A percentile compares a stretch with the other conserved stretches of the same genome.
These are phyloP conservation scores for Cicer bijugum DNA, from an alignment of 306 rosid genomes.

Conservation along the genomic window DNA sequence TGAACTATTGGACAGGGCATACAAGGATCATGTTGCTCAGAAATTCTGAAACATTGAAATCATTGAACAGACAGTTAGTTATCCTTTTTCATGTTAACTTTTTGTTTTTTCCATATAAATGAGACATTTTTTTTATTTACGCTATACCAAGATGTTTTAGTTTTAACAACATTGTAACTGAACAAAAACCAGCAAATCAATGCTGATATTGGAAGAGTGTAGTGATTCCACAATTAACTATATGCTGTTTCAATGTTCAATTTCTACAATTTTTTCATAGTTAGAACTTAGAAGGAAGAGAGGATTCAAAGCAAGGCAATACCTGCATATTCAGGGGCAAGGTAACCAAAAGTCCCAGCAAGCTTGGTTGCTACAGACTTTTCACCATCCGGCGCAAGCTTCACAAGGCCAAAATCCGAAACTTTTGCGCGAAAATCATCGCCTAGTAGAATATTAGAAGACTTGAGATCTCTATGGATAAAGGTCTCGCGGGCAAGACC, in stretches of 20 bases:
- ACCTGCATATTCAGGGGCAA: conserved; percentile 94
- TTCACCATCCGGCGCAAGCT: conserved; percentile 77
- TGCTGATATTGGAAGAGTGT: not conserved
- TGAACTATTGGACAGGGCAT: conserved; percentile 12
- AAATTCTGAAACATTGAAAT: conserved; percentile 16
- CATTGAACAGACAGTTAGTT: not conserved
- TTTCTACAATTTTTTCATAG: conserved; percentile 24
- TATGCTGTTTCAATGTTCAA: conserved; percentile 14
- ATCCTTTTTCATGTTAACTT: conserved; percentile 11
- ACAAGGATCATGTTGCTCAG: conserved; percentile 17
- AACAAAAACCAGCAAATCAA: not conserved
- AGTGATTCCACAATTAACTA: not conserved
- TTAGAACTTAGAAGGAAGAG: conserved; percentile 35
- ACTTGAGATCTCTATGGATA: conserved; percentile 83
- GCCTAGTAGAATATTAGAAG: conserved; percentile 75
- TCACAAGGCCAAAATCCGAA: conserved; percentile 83
- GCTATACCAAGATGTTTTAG: conserved; percentile 1
- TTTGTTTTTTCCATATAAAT: not conserved
- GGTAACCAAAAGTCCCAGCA: conserved; percentile 90
- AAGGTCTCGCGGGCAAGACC: conserved; percentile 71
- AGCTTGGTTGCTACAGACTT: conserved; percentile 73
- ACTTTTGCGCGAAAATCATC: conserved; percentile 80
- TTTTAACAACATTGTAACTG: conserved; percentile 13
- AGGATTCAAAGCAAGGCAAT: conserved; percentile 28
- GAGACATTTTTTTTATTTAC: not conserved